Conservation (phyloP, 176 grass and related monocot species). For the Tillandsia leiboldiana region DNA sequence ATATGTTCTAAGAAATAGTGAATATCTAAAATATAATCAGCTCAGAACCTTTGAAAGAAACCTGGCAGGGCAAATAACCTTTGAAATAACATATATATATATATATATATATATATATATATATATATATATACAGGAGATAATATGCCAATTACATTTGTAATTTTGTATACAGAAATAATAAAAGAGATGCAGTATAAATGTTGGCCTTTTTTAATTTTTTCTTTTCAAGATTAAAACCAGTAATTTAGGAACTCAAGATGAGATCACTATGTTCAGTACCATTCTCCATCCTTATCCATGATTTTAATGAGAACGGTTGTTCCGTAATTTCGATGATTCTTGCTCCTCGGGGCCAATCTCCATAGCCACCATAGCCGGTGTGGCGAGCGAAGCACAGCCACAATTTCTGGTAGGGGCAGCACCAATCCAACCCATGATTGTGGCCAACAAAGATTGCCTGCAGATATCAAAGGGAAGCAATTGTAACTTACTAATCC, state of each 20-base stretch:
- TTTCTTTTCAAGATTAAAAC: neutral
- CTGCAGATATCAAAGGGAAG: constrained; percentile 18
- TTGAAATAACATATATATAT: neutral
- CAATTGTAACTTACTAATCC: neutral
- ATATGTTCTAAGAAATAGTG: too few relatives aligned
- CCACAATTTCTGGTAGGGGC: constrained; percentile 60
- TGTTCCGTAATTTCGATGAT: constrained; percentile 41
- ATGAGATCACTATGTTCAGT: constrained; percentile 41
- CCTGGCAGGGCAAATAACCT: too few relatives aligned
- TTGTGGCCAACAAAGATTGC: constrained; percentile 86
- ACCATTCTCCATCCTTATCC: constrained; percentile 84
- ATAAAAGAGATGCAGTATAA: too few relatives aligned
- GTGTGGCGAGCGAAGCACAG: constrained; percentile 78
- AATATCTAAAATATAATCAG: too few relatives aligned
- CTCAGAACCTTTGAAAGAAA: too few relatives aligned
- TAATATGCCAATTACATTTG: neutral
- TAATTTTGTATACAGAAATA: neutral
- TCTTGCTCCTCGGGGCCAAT: constrained; percentile 67
- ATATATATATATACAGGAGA: neutral
- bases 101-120: too few relatives aligned
- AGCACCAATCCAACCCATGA: constrained; percentile 91
- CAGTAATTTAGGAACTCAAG: constrained; percentile 28
- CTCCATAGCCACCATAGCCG: constrained; percentile 64
- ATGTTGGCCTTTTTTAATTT: too few relatives aligned
- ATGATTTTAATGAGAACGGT: constrained; percentile 30